Evolutionary conservation across 306 rosid genomes (phyloP).

Genomic region (Cicer bijugum): DNA sequence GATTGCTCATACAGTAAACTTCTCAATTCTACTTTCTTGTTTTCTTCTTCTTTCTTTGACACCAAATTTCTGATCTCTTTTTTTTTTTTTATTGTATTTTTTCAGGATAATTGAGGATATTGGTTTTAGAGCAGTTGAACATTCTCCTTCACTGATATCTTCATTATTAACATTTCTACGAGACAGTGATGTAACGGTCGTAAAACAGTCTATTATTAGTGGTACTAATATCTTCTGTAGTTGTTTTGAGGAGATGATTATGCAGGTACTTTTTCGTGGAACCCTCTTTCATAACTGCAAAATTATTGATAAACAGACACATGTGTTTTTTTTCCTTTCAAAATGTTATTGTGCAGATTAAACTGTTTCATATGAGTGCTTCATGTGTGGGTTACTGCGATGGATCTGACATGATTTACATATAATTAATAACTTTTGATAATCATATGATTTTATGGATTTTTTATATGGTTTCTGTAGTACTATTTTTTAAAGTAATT

Average conservation of each 20-base stretch:
- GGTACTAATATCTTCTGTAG: conserved; percentile 65
- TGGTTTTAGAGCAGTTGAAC: conserved; percentile 72
- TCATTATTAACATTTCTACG: conserved; percentile 64
- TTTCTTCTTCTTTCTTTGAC: not conserved
- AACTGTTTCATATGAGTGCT: not conserved
- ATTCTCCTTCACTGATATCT: conserved; percentile 67
- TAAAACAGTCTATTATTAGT: conserved; percentile 69
- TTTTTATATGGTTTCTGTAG: conserved; percentile 27
- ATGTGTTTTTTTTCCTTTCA: not conserved
- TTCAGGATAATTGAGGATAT: conserved; percentile 86
- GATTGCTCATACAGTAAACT: conserved; percentile 78
- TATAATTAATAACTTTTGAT: not conserved
- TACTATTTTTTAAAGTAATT: not conserved
- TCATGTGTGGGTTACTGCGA: not conserved
- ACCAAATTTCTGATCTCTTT: not conserved
- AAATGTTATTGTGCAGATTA: not conserved
- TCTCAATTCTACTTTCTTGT: conserved; percentile 38
- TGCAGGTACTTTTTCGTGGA: conserved; percentile 66
- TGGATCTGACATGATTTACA: not conserved
- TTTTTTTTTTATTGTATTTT: conserved; percentile 6
- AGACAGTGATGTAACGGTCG: conserved; percentile 62
- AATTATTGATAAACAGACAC: not conserved
- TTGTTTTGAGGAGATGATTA: conserved; percentile 74
- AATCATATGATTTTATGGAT: not conserved
- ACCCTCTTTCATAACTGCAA: not conserved